These are phyloP conservation scores for Sugiyamaella neomexicana DNA, from an alignment of 1,139 yeast species.

Conservation along the genomic window DNA sequence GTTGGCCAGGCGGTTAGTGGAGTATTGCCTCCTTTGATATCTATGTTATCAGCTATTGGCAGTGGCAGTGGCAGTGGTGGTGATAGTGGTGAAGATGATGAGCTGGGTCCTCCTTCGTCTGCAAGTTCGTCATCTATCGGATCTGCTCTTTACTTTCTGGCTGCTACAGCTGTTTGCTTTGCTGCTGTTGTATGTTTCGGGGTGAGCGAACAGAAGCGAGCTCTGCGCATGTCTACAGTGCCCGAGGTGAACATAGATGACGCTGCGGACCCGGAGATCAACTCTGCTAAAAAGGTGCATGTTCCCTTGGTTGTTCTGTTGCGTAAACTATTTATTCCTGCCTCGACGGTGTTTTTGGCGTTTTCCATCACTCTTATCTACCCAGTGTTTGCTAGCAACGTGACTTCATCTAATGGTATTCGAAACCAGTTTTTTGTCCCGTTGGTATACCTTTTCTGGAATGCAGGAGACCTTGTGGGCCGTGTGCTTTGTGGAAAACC, in stretches of 20 bases:
- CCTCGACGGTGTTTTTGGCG: constrained; percentile 67
- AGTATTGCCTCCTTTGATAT: constrained; percentile 77
- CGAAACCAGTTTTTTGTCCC: constrained; percentile 62
- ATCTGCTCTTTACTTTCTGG: constrained; percentile 47
- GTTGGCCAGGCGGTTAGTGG: constrained; percentile 96
- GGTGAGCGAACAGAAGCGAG: constrained; percentile 4
- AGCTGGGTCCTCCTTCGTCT: constrained; percentile 32
- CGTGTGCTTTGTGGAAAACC: constrained; percentile 62
- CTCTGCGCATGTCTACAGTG: neutral
- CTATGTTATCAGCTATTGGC: constrained; percentile 53
- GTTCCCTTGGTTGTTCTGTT: constrained; percentile 56
- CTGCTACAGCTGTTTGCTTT: constrained; percentile 23
- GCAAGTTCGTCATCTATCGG: constrained; percentile 41
- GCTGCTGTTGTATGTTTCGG: constrained; percentile 19
- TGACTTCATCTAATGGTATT: constrained; percentile 55
- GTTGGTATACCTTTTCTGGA: constrained; percentile 79
- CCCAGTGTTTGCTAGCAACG: constrained; percentile 85
- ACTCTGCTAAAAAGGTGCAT: constrained; percentile 26
- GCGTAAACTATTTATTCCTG: constrained; percentile 61
- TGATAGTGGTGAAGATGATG: constrained; percentile 19
- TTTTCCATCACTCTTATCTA: constrained; percentile 77
- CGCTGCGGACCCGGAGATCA: neutral
- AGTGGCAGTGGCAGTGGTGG: constrained; percentile 45
- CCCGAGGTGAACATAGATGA: neutral
- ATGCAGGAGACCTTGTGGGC: constrained; percentile 81